Base-by-base conservation (phyloP, 495 filamentous ascomycete species). In the Aspergillus ellipticus region DNA sequence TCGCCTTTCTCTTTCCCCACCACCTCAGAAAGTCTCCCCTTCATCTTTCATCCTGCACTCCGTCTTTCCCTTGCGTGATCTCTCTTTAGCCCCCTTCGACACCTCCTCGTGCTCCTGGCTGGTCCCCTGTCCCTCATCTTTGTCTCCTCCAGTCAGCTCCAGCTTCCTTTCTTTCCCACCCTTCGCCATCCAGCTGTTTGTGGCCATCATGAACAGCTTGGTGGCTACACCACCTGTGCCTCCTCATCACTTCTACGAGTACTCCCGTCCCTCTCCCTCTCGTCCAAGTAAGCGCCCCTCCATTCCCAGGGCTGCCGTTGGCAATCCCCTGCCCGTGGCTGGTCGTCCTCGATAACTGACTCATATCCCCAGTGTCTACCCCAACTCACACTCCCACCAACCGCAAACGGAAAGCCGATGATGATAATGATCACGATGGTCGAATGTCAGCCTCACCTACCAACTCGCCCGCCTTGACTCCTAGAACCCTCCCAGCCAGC, bases 391-490 rank as follows among this genome's bases (percentile, higher is more conserved):
- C 73, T 65, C 72, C 71, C 66, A 76, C 57, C 66, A 81, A 62
- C 66, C 83, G 89, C 62, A 97, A 96, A 79, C 86, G 92, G 74
- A 96, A 96, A 77, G 90, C 88, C 56, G 89, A 89, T 57, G 92
- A 95, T 55, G 89, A 94, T 61, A 74, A 74, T 59, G 82, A 83
- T 62, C 66, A 78, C 43, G 85, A 86, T 66, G 87, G 90, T 65
- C 87, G 89, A 60, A 95, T 95, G 90, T 92, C 88, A 31, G 83
- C 89, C 41, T 96, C 91, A 41, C 91, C 91, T 0, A 81, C 82
- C 21, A 85, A 78, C 70, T 95, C 90, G 26, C 91, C 92, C n/a
- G 83, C 85, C 29, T 78, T 85, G 46, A 73, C 82, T 60, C 77
- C 80, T 57, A 82, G 90, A 43, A 74, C 84, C 35, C 80, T 89